These are phyloP conservation scores for Rhizopogon sp. DNA, from an alignment of 768 basidiomycete genomes.

Conservation along the genomic window DNA sequence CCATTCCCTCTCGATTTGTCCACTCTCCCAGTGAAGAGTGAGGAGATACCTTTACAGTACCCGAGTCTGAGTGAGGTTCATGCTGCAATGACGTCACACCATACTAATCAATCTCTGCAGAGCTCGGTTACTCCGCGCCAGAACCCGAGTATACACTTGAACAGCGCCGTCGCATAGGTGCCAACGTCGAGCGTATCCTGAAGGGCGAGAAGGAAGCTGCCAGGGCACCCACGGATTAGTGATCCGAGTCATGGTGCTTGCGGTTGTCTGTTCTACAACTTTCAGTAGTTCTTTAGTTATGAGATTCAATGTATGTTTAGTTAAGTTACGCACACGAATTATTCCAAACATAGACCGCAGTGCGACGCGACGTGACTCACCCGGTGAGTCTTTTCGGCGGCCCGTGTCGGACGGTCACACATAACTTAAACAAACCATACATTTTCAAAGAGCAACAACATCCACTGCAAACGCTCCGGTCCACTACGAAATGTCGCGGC, in stretches of 20 bases:
- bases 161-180: conserved; percentile 56
- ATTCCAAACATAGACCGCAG: too few species aligned
- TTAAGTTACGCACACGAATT: too few species aligned
- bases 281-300: background rate
- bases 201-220: conserved; percentile 65
- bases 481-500: conserved; percentile 13
- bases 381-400: background rate
- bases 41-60: conserved; percentile 64
- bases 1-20: conserved; percentile 63
- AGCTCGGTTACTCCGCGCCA: conserved; percentile 64
- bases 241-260: background rate
- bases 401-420: too few species aligned
- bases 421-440: background rate
- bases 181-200: conserved; percentile 55
- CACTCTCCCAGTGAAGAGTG: conserved; percentile 43
- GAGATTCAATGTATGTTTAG: too few species aligned
- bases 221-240: conserved; percentile 41
- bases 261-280: background rate
- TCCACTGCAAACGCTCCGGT: background rate
- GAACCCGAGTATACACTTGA: conserved; percentile 48
- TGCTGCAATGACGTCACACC: conserved; percentile 10
- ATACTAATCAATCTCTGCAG: conserved; percentile 26
- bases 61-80: conserved; percentile 51
- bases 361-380: background rate
- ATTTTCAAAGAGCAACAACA: background rate